Evolutionary conservation across 2,329 filamentous ascomycete genomes (phyloP), one percentile per base, ranked within the genome.

Genomic region (Didymosphaeria variabile): DNA sequence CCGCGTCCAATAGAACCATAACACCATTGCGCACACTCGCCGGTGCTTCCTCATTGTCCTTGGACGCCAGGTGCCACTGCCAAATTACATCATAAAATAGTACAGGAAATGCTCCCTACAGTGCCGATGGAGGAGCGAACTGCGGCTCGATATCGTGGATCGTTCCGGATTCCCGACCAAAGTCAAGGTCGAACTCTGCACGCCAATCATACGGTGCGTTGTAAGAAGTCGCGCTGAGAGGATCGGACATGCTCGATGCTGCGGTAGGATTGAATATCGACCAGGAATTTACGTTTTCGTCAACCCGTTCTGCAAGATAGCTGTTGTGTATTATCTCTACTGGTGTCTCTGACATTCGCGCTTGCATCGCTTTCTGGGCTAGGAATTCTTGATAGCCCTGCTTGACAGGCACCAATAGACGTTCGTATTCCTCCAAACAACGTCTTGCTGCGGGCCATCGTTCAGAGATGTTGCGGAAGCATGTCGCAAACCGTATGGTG

Each of bases 331-430:
- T 47, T 15, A 63, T 31, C 29, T 62, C 51, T 21, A 47, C 60
- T 7, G 64, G 23, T 5, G 61, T 55, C 17, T 58, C 44, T 7
- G 56, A 19, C 23, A 56, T 64, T 10, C 61, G 59, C 17, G 59
- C 49, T 31, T 65, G 59, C 15, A 61, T 57, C 19, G 67, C 61
- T 52, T 72, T 75, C n/a, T 72, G 70, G 3, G 67, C 62, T 40
- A 77, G 58, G 46, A 75, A 74, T 9, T 77, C 74, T 9, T 66
- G 45, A 50, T 77, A 78, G 19, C 77, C 75, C 32, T 74, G 72
- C 59, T 72, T 76, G 26, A 74, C 65, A 3, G 72, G 74, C 5
- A 62, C 58, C 9, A 77, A 57, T 9, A 74, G 63, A 54, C 73
- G 67, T 40, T 76, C 69, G 34, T 76, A 78, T 57, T 77, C 75